phyloP scores from a whole-genome alignment of 495 filamentous ascomycete genomes.

The Penicillium psychrofluorescens region DNA sequence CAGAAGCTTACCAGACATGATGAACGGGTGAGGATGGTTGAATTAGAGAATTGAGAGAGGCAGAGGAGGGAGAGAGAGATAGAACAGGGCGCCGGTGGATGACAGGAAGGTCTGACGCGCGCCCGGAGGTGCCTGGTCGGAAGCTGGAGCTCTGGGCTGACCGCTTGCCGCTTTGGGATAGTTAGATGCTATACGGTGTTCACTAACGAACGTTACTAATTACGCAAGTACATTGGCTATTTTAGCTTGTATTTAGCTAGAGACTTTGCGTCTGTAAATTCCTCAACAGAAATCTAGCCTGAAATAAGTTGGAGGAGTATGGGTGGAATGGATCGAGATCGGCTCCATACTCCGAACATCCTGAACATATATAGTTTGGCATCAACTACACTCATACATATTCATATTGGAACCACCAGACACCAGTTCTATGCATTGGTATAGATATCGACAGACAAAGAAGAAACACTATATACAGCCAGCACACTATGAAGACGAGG shows the following conservation, averaged over 20 bases:
- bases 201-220: no score
- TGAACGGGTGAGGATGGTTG: conserved; percentile 12
- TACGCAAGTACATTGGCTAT: no score
- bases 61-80: conserved; percentile 8
- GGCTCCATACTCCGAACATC: no score
- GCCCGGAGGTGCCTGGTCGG: conserved; percentile 35
- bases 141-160: conserved; percentile 31
- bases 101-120: conserved; percentile 31
- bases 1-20: conserved; percentile 35
- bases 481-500: background rate
- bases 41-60: conserved; percentile 2
- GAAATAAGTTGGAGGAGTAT: no score
- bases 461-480: background rate
- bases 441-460: conserved; percentile 12
- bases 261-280: no score
- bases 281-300: no score
- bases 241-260: no score
- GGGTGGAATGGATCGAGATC: no score
- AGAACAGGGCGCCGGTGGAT: conserved; percentile 8
- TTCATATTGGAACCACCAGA: no score
- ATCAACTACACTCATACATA: no score
- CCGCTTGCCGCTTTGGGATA: background rate
- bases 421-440: conserved; percentile 3
- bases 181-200: no score
- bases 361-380: no score